These are phyloP conservation scores for Aspergillus puulaauensis DNA, from an alignment of 2,329 filamentous ascomycete genomes.

Conservation along the genomic window DNA sequence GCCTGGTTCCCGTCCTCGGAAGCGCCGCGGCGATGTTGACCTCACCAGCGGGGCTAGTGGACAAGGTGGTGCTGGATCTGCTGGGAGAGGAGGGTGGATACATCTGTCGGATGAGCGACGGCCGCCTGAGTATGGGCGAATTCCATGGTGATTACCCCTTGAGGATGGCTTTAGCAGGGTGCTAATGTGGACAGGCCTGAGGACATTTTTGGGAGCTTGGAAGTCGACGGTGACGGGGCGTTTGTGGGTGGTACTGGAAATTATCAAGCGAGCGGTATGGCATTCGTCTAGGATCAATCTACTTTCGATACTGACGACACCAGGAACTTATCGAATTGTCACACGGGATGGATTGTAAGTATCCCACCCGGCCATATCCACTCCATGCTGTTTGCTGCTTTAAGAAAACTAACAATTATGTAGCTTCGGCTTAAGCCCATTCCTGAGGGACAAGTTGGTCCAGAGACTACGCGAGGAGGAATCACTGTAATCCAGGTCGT, in stretches of 20 bases:
- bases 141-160: constrained; percentile 49
- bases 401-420: constrained; percentile 20
- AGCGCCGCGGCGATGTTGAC: constrained; percentile 39
- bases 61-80: constrained; percentile 59
- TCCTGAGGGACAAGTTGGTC: constrained; percentile 51
- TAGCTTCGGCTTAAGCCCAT: constrained; percentile 48
- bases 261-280: constrained; percentile 58
- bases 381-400: not conserved
- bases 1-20: constrained; percentile 33
- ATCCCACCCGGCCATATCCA: not conserved
- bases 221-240: constrained; percentile 58
- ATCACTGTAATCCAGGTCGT: constrained; percentile 13
- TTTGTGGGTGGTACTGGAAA: constrained; percentile 57
- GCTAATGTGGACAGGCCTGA: constrained; percentile 48
- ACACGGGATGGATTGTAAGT: constrained; percentile 61
- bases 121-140: constrained; percentile 63
- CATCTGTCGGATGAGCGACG: constrained; percentile 62
- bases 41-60: constrained; percentile 57
- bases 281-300: not conserved
- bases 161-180: not conserved
- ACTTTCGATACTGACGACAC: not conserved
- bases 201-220: constrained; percentile 65
- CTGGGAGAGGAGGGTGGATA: constrained; percentile 60
- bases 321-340: constrained; percentile 59
- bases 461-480: constrained; percentile 44